Conservation (phyloP, 805 yeast species). For the Nakazawaea ernobii region DNA sequence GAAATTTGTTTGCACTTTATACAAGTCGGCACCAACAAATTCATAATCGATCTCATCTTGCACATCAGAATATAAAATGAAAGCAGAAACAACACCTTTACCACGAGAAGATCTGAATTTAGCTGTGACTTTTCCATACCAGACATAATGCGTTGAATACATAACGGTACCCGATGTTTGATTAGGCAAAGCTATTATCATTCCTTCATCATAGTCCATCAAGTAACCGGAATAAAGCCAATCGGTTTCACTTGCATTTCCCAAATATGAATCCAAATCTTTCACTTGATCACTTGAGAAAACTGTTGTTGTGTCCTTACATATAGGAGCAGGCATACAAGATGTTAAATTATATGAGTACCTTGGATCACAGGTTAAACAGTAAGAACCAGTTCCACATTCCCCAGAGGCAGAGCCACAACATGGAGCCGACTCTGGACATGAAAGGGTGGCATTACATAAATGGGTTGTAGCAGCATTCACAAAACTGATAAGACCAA, state of each 20-base stretch:
- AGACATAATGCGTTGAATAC: slow-evolving; percentile 71
- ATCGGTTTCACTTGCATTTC: slow-evolving; percentile 60
- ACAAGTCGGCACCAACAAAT: slow-evolving; percentile 71
- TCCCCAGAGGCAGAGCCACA: slow-evolving; percentile 71
- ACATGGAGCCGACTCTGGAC: slow-evolving; percentile 83
- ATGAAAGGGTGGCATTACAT: slow-evolving; percentile 50
- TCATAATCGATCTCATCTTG: slow-evolving; percentile 91
- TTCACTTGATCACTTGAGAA: slow-evolving; percentile 31
- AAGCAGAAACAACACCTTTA: slow-evolving; percentile 79
- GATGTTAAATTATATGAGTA: slow-evolving; percentile 59
- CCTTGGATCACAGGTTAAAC: slow-evolving; percentile 83
- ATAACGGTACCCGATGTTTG: slow-evolving; percentile 71
- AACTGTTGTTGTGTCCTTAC: slow-evolving; percentile 40
- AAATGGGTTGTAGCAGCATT: slow-evolving; percentile 1
- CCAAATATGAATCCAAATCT: slow-evolving; percentile 34
- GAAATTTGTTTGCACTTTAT: slow-evolving; percentile 68
- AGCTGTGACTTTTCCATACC: slow-evolving; percentile 82
- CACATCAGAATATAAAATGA: slow-evolving; percentile 74
- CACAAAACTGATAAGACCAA: background rate
- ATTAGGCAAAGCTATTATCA: slow-evolving; percentile 75
- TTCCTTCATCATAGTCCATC: slow-evolving; percentile 47
- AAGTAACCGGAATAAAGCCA: slow-evolving; percentile 69
- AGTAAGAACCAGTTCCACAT: slow-evolving; percentile 36
- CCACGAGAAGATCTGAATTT: slow-evolving; percentile 67
- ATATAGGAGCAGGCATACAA: slow-evolving; percentile 84